phyloP scores from a whole-genome alignment of 495 filamentous ascomycete genomes.

The Penicillium egyptiacum region DNA sequence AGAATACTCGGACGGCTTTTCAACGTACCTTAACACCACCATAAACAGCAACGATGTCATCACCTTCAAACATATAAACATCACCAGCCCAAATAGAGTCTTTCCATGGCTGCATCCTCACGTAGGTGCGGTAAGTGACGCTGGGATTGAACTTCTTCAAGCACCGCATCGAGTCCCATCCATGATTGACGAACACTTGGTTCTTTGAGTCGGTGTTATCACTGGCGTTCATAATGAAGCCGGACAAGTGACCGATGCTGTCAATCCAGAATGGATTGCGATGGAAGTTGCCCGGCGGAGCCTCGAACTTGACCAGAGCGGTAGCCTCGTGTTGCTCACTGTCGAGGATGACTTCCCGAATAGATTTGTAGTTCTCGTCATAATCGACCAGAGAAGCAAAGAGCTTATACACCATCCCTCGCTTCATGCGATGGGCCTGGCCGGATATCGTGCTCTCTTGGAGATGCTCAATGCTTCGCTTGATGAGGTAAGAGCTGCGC shows the following conservation, averaged over 20 bases:
- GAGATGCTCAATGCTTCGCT: constrained; percentile 48
- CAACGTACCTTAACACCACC: constrained; percentile 59
- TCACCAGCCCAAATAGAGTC: constrained; percentile 52
- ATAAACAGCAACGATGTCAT: constrained; percentile 65
- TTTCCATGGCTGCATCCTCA: constrained; percentile 58
- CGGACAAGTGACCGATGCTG: constrained; percentile 60
- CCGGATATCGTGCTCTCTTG: constrained; percentile 49
- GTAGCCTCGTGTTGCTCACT: constrained; percentile 70
- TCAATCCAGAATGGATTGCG: constrained; percentile 75
- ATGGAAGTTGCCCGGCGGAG: constrained; percentile 61
- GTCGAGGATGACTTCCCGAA: constrained; percentile 75
- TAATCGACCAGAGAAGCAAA: constrained; percentile 73
- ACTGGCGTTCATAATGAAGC: constrained; percentile 79
- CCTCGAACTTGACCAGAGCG: constrained; percentile 65
- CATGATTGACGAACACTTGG: constrained; percentile 73
- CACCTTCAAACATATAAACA: constrained; percentile 52
- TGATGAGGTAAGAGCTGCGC: constrained; percentile 47
- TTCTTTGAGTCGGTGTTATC: constrained; percentile 69
- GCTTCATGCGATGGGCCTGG: constrained; percentile 59
- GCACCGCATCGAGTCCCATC: constrained; percentile 71
- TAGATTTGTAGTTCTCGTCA: constrained; percentile 63
- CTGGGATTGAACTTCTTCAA: constrained; percentile 59
- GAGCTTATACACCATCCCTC: constrained; percentile 75
- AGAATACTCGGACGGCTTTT: not conserved
- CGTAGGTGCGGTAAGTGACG: constrained; percentile 70